Base-by-base conservation (phyloP, 805 yeast species). In the Kazachstania africana region DNA sequence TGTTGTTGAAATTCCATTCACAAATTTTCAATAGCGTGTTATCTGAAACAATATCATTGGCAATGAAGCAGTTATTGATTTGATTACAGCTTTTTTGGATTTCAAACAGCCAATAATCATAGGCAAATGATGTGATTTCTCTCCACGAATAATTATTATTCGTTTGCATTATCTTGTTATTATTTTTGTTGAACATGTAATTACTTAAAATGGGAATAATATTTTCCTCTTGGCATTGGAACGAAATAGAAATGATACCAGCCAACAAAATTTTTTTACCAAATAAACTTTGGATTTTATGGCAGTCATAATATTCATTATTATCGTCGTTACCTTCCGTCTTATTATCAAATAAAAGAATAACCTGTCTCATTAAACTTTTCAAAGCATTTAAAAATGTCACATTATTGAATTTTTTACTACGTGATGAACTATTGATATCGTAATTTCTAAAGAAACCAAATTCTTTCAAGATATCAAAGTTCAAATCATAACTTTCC, bases 211-310 rank as follows among this genome's bases (percentile, higher is more conserved):
- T 34, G 12, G 38, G 42, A 14, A 45, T 48, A 21, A 39, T 51
- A 42, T 77, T 84, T 8, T 77, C 59, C 47, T 78, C 84, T 46
- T 76, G 84, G 65, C 79, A 72, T 50, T 77, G 84, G 38, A 68
- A 72, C 66, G 78, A 66, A 4, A 79, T 64, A 2, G 84, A 71
- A 29, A 75, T 57, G 28, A 79, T 48, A 0, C 91, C 91, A 6
- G 80, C 74, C 26, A 80, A 55, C 21, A 79, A 50, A 6, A 80
- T 71, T 39, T 73, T 72, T 35, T 75, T 72, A 4, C 87, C 81
- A 49, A 82, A 77, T 3, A 74, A 55, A 35, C 68, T 66, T 13
- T 39, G 33, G 16, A 43, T 36, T 4, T 33, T 32, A 38, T 21
- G 16, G 8, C 24, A 6, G 13, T 10, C 16, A 12, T 15, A 16